Conservation (phyloP, 1,284 basidiomycete genomes). For the Coniferiporia weirii region DNA sequence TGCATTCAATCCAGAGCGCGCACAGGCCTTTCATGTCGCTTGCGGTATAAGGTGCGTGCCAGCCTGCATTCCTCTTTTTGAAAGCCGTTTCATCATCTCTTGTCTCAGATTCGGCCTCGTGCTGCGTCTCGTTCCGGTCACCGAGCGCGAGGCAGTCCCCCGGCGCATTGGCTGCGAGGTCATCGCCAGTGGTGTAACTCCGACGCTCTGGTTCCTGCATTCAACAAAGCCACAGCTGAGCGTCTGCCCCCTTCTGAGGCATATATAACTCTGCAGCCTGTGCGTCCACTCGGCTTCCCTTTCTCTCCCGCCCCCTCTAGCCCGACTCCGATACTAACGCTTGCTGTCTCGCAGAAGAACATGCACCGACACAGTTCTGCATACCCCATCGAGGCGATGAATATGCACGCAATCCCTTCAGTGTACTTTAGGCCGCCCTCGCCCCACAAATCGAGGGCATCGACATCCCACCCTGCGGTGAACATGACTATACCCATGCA, state of each 20-base stretch:
- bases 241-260: background rate
- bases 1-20: background rate
- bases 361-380: slow-evolving; percentile 12
- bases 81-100: background rate
- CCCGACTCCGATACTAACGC: background rate
- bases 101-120: slow-evolving; percentile 14
- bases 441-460: slow-evolving; percentile 10
- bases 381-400: slow-evolving; percentile 2
- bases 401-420: slow-evolving; percentile 14
- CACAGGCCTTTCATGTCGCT: background rate
- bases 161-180: background rate
- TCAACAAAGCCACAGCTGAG: background rate
- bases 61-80: background rate
- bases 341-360: background rate
- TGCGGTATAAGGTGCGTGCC: slow-evolving; percentile 5
- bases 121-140: slow-evolving; percentile 16
- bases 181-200: background rate
- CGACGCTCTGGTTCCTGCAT: background rate
- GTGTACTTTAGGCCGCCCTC: slow-evolving; percentile 14
- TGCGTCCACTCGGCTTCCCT: background rate
- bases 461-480: slow-evolving; percentile 7
- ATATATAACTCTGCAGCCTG: background rate
- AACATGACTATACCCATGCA: background rate
- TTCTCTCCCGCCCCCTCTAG: background rate
- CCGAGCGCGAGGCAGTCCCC: slow-evolving; percentile 10